These are phyloP conservation scores for Tranzscheliella williamsii DNA, from an alignment of 1,284 basidiomycete species.

Conservation along the genomic window DNA sequence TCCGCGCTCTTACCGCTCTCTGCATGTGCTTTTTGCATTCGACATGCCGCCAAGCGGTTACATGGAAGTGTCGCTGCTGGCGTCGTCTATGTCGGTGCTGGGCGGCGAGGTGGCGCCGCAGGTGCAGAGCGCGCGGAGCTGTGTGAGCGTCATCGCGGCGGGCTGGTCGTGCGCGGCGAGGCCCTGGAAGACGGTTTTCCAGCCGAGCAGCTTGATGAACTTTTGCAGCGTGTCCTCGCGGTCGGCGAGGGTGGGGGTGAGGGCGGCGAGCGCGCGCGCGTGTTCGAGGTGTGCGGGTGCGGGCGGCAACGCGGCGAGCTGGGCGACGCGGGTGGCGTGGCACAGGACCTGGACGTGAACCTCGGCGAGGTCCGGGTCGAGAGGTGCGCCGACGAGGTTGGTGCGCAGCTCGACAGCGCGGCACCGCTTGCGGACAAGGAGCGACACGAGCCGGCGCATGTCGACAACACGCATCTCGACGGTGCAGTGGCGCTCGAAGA, in stretches of 20 bases:
- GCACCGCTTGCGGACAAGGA: too few species aligned
- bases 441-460: conserved; percentile 2
- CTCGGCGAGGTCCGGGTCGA: too few species aligned
- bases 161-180: too few species aligned
- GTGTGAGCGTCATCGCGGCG: not conserved
- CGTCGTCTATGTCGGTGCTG: too few species aligned
- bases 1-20: too few species aligned
- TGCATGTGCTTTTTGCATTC: too few species aligned
- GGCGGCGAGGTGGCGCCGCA: not conserved
- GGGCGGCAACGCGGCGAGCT: not conserved
- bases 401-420: too few species aligned
- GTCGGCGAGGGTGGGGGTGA: not conserved
- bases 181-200: not conserved
- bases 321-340: not conserved
- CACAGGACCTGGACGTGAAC: not conserved
- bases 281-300: not conserved
- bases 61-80: too few species aligned
- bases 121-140: not conserved
- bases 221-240: not conserved
- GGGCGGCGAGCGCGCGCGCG: not conserved
- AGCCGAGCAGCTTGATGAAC: not conserved
- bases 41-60: too few species aligned
- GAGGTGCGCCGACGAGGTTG: too few species aligned
- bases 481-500: conserved; percentile 12
- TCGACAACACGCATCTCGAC: conserved; percentile 6